Evolutionary conservation across 2,329 filamentous ascomycete species (phyloP).

Genomic region (Knoxdaviesia capensis): DNA sequence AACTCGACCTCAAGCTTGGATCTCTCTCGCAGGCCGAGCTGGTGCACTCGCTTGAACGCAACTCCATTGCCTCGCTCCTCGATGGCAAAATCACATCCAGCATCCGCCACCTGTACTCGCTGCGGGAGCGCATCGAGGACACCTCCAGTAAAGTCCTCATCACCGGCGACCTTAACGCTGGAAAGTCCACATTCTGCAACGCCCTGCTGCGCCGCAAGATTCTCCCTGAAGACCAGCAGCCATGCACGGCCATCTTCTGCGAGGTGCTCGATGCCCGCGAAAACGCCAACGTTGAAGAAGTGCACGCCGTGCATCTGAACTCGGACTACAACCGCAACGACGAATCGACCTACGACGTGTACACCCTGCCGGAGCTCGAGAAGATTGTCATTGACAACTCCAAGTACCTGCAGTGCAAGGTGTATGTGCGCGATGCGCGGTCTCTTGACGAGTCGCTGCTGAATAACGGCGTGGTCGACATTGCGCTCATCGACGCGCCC

Average conservation of each 20-base stretch:
- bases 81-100: constrained; percentile 91
- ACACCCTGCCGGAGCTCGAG: constrained; percentile 57
- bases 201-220: constrained; percentile 84
- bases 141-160: constrained; percentile 92
- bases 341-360: constrained; percentile 87
- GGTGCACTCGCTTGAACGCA: constrained; percentile 86
- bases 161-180: constrained; percentile 89
- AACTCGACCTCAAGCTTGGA: constrained; percentile 83
- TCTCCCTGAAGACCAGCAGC: constrained; percentile 89
- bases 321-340: constrained; percentile 67
- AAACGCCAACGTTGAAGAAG: constrained; percentile 81
- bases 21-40: constrained; percentile 71
- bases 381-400: constrained; percentile 78
- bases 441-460: constrained; percentile 82
- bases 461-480: constrained; percentile 95
- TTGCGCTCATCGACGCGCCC: constrained; percentile 89
- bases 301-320: constrained; percentile 81
- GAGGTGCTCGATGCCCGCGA: constrained; percentile 86
- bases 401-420: constrained; percentile 84
- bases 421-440: constrained; percentile 82
- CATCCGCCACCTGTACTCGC: constrained; percentile 68
- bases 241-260: constrained; percentile 95
- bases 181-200: constrained; percentile 98
- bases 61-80: constrained; percentile 70
- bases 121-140: constrained; percentile 90